Conservation (phyloP, 2,329 filamentous ascomycete genomes). For the Metarhizium rileyi region DNA sequence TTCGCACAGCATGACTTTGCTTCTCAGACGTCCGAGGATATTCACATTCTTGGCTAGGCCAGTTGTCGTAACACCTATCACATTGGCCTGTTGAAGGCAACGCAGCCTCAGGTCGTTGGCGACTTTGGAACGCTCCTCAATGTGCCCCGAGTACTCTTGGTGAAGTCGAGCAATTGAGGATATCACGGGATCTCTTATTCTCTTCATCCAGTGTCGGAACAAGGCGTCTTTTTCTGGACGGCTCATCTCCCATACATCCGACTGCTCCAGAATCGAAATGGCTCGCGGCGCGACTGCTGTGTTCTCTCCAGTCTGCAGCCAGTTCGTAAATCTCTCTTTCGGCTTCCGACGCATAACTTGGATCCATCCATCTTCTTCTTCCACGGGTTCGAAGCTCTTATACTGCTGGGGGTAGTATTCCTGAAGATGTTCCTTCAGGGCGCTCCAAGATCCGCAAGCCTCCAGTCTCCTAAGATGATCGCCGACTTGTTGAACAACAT, state of each 20-base stretch:
- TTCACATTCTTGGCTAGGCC: slow-evolving; percentile 43
- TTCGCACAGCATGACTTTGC: slow-evolving; percentile 54
- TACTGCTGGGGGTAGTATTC: not conserved
- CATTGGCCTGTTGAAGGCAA: slow-evolving; percentile 27
- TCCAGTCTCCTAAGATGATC: not conserved
- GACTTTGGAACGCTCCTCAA: slow-evolving; percentile 7
- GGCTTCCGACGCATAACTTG: not conserved
- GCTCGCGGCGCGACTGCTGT: not conserved
- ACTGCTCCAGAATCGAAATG: not conserved
- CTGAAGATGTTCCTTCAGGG: not conserved
- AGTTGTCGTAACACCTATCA: slow-evolving; percentile 52
- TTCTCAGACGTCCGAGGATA: slow-evolving; percentile 35
- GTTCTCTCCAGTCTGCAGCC: not conserved
- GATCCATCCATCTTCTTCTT: slow-evolving; percentile 1
- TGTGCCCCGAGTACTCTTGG: not conserved
- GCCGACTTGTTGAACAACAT: not conserved
- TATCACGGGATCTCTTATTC: not conserved
- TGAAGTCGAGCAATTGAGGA: not conserved
- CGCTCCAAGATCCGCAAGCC: not conserved
- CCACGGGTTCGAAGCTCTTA: not conserved
- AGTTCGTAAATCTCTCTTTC: not conserved
- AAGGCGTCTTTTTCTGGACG: not conserved
- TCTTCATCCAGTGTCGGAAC: not conserved
- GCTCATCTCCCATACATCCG: not conserved
- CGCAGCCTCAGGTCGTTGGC: slow-evolving; percentile 14